Conservation (phyloP, 805 yeast species). For the Wickerhamiella sergipiensis region DNA sequence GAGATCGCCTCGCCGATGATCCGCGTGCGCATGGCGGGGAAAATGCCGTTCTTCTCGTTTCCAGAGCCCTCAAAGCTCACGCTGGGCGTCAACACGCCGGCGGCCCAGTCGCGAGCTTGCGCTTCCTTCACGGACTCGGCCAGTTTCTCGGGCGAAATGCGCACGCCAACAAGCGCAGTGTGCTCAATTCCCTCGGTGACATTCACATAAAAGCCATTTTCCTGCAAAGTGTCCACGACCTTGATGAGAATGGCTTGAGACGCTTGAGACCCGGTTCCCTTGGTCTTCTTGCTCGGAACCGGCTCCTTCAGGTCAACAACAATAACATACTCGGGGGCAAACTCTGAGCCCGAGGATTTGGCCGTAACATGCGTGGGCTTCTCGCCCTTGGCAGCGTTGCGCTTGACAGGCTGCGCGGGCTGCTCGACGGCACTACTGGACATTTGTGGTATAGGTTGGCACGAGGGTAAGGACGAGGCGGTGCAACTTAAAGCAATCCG, state of each 20-base stretch:
- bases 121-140: constrained; percentile 5
- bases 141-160: constrained; percentile 9
- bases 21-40: constrained; percentile 7
- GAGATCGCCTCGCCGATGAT: constrained; percentile 3
- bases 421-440: not conserved
- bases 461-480: not conserved
- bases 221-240: not conserved
- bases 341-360: not conserved
- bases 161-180: constrained; percentile 3
- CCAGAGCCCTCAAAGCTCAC: not conserved
- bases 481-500: not conserved
- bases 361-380: not conserved
- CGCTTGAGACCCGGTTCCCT: not conserved
- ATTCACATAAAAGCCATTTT: constrained; percentile 4
- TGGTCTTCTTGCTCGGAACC: not conserved
- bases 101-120: constrained; percentile 6
- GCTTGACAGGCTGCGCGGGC: not conserved
- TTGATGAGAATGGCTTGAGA: not conserved
- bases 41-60: constrained; percentile 1
- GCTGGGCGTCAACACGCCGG: constrained; percentile 7
- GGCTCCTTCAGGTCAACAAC: constrained; percentile 6
- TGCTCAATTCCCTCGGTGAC: constrained; percentile 1
- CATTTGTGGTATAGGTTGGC: not conserved
- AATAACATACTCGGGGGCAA: constrained; percentile 13
- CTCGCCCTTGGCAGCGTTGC: not conserved